Conservation (phyloP, 2,329 filamentous ascomycete genomes). For the Podosphaera xanthii region DNA sequence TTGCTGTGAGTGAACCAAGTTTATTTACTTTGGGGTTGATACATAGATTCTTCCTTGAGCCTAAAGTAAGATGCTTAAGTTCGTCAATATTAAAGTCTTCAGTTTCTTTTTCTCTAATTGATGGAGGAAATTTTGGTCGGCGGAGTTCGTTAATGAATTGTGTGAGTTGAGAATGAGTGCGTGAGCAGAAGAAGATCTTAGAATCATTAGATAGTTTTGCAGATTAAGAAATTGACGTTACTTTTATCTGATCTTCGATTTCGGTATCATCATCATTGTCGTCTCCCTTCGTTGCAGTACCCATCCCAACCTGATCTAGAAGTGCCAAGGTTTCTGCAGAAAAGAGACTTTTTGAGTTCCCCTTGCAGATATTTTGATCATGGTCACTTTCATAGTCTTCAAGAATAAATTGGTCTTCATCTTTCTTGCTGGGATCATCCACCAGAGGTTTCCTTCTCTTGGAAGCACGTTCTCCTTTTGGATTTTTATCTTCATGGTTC, state of each 20-base stretch:
- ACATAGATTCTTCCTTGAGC: constrained; percentile 50
- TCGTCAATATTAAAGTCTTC: constrained; percentile 23
- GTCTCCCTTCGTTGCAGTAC: constrained; percentile 8
- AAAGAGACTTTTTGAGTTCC: constrained; percentile 17
- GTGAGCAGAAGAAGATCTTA: constrained; percentile 45
- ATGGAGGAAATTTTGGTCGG: constrained; percentile 38
- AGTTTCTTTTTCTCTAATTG: constrained; percentile 21
- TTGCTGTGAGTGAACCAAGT: constrained; percentile 49
- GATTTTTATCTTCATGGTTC: constrained; percentile 25
- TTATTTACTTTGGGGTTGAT: constrained; percentile 67
- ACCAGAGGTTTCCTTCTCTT: constrained; percentile 23
- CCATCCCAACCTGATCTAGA: constrained; percentile 30
- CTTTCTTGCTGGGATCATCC: constrained; percentile 11
- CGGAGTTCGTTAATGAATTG: constrained; percentile 47
- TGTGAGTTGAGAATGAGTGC: constrained; percentile 50
- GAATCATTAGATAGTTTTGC: constrained; percentile 3
- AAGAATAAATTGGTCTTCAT: constrained; percentile 36
- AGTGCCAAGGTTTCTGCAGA: constrained; percentile 39
- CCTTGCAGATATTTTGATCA: constrained; percentile 18
- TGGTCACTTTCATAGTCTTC: constrained; percentile 47
- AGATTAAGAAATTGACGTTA: constrained; percentile 3
- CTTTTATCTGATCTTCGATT: constrained; percentile 32
- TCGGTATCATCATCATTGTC: constrained; percentile 24
- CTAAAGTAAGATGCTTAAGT: constrained; percentile 43
- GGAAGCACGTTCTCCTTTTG: constrained; percentile 21